Evolutionary conservation across 768 basidiomycete genomes (phyloP), one percentile per base, ranked within the genome.

Genomic region (Hygrophorus pudorinus): DNA sequence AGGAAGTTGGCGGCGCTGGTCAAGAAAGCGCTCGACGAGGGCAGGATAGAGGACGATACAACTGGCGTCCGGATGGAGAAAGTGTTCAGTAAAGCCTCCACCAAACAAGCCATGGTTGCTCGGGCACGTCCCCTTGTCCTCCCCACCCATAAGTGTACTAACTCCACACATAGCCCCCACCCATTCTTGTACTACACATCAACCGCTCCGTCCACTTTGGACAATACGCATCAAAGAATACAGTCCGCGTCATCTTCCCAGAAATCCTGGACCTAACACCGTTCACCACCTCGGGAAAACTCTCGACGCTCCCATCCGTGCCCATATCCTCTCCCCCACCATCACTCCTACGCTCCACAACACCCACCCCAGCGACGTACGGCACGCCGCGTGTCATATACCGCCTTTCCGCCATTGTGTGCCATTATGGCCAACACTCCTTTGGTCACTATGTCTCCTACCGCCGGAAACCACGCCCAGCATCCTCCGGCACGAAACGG

Each of bases 391-490:
- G 78, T 36, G 81, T 79, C n/a, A 66, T 93, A 29, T 98, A 98
- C 61, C 78, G 91, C 37, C 75, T 98, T 29, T 63, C 79, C 2
- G 81, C 88, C 8, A 79, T 87, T 24, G 91, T 98, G 12, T 90
- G 90, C 53, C 94, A 98, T 61, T 94, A 81, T 57, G 94, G 94
- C 11, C 78, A 81, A 43, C 92, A 96, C 56, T 83, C 83, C 3
- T 93, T 86, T 57, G 94, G 94, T 4, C 94, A 99, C 58, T 99
- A 94, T 58, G 77, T 98, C 51, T 90, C 86, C 52, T 94, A 81
- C 58, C 75, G 96, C 12, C 72, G 93, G 38, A 87, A 84, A 61
- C 92, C 92, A 0, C 71, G 72, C 30, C 70, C 68, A 32, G 56
- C 63, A 12, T 53, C 63, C 2, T 52, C 62, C 17, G 65, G 65